Base-by-base conservation (phyloP, 1,139 yeast species). In the Kazachstania sp. region DNA sequence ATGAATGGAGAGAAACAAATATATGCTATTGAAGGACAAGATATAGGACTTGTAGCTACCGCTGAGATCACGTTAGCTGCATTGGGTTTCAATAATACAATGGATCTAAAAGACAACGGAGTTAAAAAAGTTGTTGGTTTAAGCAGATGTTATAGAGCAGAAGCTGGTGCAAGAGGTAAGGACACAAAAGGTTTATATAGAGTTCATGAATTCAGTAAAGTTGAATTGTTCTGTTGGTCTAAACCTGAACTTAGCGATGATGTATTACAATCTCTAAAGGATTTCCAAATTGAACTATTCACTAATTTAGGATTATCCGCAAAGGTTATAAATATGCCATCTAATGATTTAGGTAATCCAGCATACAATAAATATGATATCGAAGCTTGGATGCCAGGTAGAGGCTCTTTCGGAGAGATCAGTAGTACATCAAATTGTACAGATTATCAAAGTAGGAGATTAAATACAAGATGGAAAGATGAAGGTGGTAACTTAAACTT, bases 301-400 rank as follows among this genome's bases (percentile, higher is more conserved):
- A 51, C 61, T 0, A 81, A 79, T 6, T 71, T 94, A 18, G 97
- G 95, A 0, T 69, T 94, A 4, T 73, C 79, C 34, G 95, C 96
- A 2, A 78, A 88, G 51, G 85, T 92, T 37, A 69, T 92, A 35
- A 79, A 85, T 55, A 88, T 94, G 90, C 97, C 97, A 0, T 79
- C 83, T 23, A 79, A 85, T 51, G 98, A 94, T 61, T 69, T 94
- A 45, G 98, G 98, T 0, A 83, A 95, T 0, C 96, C 98, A 1
- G 98, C 98, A 0, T 78, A 75, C 66, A 83, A 84, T 60, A 94
- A 94, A 65, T 87, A 82, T 60, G 98, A 94, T 59, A 86, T 90
- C 47, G 99, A 94, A 65, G 96, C 94, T 0, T 87, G 96, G 92
- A 92, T 94, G 97, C 98, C 97, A 0, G 97, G 98, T 2, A 77